Conservation (phyloP, 1,284 basidiomycete species). For the Fomes fomentarius region DNA sequence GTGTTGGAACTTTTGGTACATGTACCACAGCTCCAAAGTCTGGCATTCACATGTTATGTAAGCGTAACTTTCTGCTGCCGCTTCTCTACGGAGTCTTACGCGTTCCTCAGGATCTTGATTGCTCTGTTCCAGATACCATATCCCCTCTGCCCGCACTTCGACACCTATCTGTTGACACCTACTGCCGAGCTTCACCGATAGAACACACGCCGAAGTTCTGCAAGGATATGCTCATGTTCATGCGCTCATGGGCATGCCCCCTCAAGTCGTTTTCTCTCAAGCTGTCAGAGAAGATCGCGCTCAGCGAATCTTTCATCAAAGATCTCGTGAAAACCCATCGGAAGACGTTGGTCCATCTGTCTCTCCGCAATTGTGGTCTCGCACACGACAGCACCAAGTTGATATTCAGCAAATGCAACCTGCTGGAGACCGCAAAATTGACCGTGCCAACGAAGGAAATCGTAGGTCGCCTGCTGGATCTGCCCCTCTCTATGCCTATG, state of each 20-base stretch:
- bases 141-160: conserved; percentile 48
- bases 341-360: conserved; percentile 45
- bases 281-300: conserved; percentile 46
- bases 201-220: conserved; percentile 39
- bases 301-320: conserved; percentile 44
- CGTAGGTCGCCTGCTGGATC: conserved; percentile 38
- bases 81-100: neutral
- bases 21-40: conserved; percentile 56
- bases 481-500: neutral
- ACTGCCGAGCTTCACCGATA: conserved; percentile 34
- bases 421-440: conserved; percentile 54
- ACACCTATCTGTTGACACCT: conserved; percentile 58
- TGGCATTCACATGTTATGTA: conserved; percentile 63
- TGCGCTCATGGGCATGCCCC: conserved; percentile 39
- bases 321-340: conserved; percentile 48
- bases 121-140: conserved; percentile 32
- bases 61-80: conserved; percentile 20
- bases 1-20: conserved; percentile 49
- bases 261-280: conserved; percentile 53
- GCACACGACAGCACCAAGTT: conserved; percentile 40
- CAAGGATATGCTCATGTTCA: conserved; percentile 39
- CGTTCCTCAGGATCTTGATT: conserved; percentile 43
- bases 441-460: conserved; percentile 53
- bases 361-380: conserved; percentile 51
- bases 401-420: conserved; percentile 47